phyloP scores from a whole-genome alignment of 148 eudicot genomes.

The Rhododendron molle region DNA sequence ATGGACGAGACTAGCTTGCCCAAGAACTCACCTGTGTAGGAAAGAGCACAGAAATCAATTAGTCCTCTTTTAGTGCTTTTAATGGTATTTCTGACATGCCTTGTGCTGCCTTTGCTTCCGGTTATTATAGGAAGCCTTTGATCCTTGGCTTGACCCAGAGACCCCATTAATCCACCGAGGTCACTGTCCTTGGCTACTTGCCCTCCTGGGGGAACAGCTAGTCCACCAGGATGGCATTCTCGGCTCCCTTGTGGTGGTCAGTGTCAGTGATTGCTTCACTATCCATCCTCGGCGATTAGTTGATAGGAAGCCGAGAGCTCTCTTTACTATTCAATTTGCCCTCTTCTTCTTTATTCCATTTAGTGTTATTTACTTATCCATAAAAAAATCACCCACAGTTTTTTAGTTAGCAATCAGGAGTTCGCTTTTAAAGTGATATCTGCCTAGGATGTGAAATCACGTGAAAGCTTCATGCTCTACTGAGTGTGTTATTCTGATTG shows the following conservation, averaged over 20 bases:
- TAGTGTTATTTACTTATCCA: neutral
- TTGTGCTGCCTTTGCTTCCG: neutral
- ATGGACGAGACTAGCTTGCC: neutral
- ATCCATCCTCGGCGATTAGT: neutral
- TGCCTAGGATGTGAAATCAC: neutral
- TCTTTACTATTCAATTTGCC: neutral
- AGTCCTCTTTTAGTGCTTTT: neutral
- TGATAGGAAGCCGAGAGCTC: neutral
- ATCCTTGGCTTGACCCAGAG: neutral
- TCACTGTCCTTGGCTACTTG: neutral
- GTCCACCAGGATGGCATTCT: neutral
- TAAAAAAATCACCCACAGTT: neutral
- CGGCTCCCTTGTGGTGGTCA: neutral
- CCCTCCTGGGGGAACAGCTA: neutral
- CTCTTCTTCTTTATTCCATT: neutral
- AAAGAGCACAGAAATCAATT: neutral
- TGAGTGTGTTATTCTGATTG: neutral
- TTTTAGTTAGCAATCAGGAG: neutral
- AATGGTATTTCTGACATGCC: neutral
- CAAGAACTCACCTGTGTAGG: neutral
- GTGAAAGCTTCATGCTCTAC: neutral
- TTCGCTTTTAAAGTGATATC: neutral
- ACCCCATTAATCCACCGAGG: neutral
- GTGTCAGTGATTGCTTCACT: neutral
- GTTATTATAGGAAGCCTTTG: neutral